phyloP scores from a whole-genome alignment of 352 stramenopile genomes.

The Globisporangium nodosum region DNA sequence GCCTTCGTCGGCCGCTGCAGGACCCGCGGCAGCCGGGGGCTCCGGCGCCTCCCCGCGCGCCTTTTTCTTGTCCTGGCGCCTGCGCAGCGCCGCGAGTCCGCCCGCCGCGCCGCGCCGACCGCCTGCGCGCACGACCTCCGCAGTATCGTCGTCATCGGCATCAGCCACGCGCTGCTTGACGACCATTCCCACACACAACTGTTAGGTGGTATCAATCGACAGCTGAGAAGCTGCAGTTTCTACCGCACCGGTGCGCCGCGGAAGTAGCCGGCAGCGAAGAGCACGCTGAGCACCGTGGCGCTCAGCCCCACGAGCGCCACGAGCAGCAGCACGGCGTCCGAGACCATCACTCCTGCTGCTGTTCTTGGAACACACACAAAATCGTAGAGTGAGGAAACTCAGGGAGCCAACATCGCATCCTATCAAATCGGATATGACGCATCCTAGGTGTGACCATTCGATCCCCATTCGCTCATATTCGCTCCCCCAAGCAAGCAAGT shows the following conservation, averaged over 20 bases:
- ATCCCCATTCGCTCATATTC: neutral
- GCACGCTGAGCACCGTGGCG: slow-evolving; percentile 42
- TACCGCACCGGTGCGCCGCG: slow-evolving; percentile 22
- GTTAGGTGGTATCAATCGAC: neutral
- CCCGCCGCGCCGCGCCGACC: slow-evolving; percentile 29
- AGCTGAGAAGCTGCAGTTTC: neutral
- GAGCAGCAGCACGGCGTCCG: slow-evolving; percentile 48
- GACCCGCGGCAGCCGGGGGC: slow-evolving; percentile 5
- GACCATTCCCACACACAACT: neutral
- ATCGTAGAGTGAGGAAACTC: neutral
- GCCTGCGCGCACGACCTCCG: slow-evolving; percentile 22
- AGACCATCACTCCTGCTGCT: slow-evolving; percentile 26
- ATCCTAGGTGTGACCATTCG: neutral
- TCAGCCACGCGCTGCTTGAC: slow-evolving; percentile 16
- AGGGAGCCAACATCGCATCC: neutral
- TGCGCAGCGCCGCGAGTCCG: slow-evolving; percentile 52
- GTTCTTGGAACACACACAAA: neutral
- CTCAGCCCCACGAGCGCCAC: slow-evolving; percentile 46
- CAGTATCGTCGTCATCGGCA: slow-evolving; percentile 18
- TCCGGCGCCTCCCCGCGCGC: slow-evolving; percentile 17
- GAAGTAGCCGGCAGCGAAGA: slow-evolving; percentile 72
- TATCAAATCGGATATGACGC: neutral
- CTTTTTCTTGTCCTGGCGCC: slow-evolving; percentile 61
- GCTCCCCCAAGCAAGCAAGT: neutral
- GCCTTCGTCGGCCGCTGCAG: slow-evolving; percentile 7